phyloP scores from a whole-genome alignment of 768 basidiomycete species.

The Grammothele lineata region DNA sequence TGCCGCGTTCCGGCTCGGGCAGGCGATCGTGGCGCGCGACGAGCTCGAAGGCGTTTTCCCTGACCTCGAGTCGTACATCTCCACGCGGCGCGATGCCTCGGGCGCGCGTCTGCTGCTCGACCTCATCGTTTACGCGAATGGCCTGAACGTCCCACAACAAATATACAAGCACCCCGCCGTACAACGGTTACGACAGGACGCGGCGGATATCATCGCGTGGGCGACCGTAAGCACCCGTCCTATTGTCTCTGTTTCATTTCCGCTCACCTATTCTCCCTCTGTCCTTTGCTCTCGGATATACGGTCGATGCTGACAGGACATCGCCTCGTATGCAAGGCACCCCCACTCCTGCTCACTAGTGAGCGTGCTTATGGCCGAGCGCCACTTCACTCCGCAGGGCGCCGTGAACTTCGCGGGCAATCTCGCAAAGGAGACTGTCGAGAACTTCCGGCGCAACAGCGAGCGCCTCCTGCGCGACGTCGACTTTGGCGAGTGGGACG shows the following conservation, averaged over 20 bases:
- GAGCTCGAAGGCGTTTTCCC: constrained; percentile 28
- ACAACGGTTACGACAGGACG: constrained; percentile 33
- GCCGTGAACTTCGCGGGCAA: constrained; percentile 41
- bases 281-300: no score
- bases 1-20: constrained; percentile 30
- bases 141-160: constrained; percentile 35
- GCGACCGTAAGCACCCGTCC: constrained; percentile 44
- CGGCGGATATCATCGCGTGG: constrained; percentile 48
- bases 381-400: constrained; percentile 43
- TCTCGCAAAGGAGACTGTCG: constrained; percentile 36
- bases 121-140: constrained; percentile 49
- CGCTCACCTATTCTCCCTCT: background rate
- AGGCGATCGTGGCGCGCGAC: constrained; percentile 25
- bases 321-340: constrained; percentile 49
- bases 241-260: background rate
- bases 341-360: constrained; percentile 46
- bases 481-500: constrained; percentile 13
- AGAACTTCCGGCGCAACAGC: constrained; percentile 28
- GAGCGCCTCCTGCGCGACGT: background rate
- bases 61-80: constrained; percentile 44
- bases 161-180: constrained; percentile 26
- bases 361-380: constrained; percentile 41
- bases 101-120: constrained; percentile 48
- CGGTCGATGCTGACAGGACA: constrained; percentile 47
- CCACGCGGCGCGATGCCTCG: constrained; percentile 41